Base-by-base conservation (phyloP, 768 basidiomycete genomes). In the Pleurotus eryngii region DNA sequence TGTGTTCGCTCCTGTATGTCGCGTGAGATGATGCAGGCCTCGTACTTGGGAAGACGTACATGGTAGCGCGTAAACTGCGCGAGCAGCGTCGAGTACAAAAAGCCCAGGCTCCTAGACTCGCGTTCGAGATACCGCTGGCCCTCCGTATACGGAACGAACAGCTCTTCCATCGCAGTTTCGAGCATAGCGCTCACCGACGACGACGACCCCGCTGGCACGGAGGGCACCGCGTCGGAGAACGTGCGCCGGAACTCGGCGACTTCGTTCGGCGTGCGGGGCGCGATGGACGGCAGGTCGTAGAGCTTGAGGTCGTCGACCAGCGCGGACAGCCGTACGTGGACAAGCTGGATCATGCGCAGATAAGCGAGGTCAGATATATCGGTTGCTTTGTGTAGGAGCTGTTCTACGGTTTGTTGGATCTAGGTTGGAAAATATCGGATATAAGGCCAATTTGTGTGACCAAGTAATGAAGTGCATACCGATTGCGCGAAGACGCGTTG, bases 401-500 rank as follows among this genome's bases (percentile, higher is more conserved):
- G 83, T 67, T 98, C 97, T 72, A 99, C 82, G 66, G 97, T 91
- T 79, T 95, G 92, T 78, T 98, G 95, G 60, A 99, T 95, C 96
- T 98, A 66, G 9, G 30, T 35, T 4, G 8, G 2, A 35, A 9
- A 35, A 1, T 7, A 11, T 1, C 9, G 30, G 30, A 35, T 8
- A 35, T 35, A 11, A 30, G 8, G 3, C 20, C 18, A 27, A 8
- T 38, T 38, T 43, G 30, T 11, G 11, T 11, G 30, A 35, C 3
- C 8, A 35, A 7, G 22, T 11, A 42, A 55, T 57, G 39, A 49
- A n/a, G 26, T 11, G 60, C 90, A 63, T 70, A 95, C 95, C 47
- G 94, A 92, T 77, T 98, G 97, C 2, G 95, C 96, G 72, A 99
- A 99, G 1, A 99, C 93, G 35, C 97, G 81, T 66, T 98, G 97